Conservation (phyloP, 2,329 filamentous ascomycete genomes). For the Colletotrichum tropicale region DNA sequence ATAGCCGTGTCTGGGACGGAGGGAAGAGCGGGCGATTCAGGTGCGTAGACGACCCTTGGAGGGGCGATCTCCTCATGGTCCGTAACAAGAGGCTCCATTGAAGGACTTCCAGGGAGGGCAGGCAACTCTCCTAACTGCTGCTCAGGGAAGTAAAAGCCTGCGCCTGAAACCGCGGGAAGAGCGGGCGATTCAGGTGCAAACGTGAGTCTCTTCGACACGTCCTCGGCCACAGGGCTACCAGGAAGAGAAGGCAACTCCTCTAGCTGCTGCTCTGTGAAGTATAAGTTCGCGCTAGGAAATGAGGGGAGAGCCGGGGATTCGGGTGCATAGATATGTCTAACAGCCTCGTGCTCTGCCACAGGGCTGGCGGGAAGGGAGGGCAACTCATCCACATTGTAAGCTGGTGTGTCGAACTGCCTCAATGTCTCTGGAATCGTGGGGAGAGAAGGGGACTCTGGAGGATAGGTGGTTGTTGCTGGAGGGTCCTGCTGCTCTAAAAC, state of each 20-base stretch:
- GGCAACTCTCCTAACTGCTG: conserved; percentile 4
- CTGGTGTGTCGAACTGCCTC: not conserved
- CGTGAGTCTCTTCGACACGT: not conserved
- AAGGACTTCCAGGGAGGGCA: conserved; percentile 16
- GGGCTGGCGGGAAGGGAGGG: not conserved
- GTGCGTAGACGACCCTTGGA: not conserved
- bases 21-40: not conserved
- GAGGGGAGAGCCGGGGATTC: not conserved
- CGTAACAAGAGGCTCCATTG: not conserved
- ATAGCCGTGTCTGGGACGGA: not conserved
- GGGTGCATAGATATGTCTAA: not conserved
- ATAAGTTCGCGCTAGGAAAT: not conserved
- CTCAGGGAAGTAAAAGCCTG: not conserved
- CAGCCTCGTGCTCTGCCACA: not conserved
- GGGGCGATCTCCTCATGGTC: not conserved
- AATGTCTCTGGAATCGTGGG: not conserved
- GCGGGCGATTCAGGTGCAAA: not conserved
- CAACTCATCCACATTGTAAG: not conserved
- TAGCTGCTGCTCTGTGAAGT: not conserved
- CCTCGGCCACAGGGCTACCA: not conserved
- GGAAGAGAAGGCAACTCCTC: conserved; percentile 15
- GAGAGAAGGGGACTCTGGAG: not conserved
- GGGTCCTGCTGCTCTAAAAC: not conserved
- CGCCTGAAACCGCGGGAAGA: not conserved
- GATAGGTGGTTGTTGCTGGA: not conserved